These are phyloP conservation scores for Corchorus capsularis DNA, from an alignment of 345 rosid genomes.

Conservation along the genomic window DNA sequence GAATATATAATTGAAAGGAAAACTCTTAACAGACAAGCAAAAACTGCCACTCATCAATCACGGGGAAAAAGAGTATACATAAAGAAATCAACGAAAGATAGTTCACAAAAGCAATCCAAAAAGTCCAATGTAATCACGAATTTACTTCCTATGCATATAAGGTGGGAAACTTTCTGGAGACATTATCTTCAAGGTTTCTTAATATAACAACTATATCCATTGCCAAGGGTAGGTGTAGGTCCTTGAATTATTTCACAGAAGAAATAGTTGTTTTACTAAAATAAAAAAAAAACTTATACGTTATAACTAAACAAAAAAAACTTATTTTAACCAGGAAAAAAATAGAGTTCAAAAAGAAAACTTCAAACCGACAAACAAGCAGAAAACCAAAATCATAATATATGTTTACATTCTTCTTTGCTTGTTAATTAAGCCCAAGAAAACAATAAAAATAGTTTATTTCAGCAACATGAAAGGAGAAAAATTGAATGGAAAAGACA, in stretches of 20 bases:
- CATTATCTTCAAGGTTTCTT: neutral
- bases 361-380: neutral
- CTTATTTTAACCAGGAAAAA: neutral
- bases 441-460: neutral
- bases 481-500: neutral
- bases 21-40: neutral
- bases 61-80: neutral
- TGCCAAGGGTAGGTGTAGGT: neutral
- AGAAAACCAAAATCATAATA: neutral
- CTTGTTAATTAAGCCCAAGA: neutral
- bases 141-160: neutral
- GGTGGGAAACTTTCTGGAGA: neutral
- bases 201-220: neutral
- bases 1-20: neutral
- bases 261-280: neutral
- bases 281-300: neutral
- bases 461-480: neutral
- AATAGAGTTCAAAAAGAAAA: neutral
- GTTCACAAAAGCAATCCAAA: neutral
- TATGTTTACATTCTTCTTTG: neutral
- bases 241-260: neutral
- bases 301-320: neutral
- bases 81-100: neutral
- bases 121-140: neutral
- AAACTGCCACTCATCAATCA: neutral